Conservation (phyloP, 208 protist genomes). For the Tritrichomonas musculus region DNA sequence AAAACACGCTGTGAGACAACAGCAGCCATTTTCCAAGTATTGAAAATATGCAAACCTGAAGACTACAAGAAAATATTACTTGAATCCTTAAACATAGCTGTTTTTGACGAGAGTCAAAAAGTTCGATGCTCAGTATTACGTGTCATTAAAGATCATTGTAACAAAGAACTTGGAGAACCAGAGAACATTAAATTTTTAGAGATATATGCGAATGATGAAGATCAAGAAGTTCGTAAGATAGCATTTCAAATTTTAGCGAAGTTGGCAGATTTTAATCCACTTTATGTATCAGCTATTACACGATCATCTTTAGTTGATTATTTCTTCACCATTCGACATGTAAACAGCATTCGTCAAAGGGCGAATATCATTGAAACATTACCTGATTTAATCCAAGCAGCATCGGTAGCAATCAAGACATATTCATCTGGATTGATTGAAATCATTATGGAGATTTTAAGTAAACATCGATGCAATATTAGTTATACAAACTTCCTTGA, state of each 20-base stretch:
- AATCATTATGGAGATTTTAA: neutral
- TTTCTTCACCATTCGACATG: neutral
- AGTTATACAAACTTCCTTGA: neutral
- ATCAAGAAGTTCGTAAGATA: neutral
- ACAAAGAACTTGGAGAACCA: neutral
- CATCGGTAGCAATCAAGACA: neutral
- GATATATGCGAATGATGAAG: neutral
- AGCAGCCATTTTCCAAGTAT: neutral
- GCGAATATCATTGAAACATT: neutral
- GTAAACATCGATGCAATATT: too few species aligned
- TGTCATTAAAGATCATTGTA: neutral
- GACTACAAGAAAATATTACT: neutral
- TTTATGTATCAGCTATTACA: neutral
- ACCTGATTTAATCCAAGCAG: neutral
- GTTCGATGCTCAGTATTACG: neutral
- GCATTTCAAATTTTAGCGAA: neutral
- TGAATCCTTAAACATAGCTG: neutral
- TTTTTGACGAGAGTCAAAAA: neutral
- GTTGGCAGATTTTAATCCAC: neutral
- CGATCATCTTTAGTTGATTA: neutral
- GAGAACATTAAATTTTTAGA: slow-evolving; percentile 6
- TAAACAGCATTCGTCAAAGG: neutral
- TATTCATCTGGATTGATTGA: neutral
- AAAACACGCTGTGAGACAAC: neutral
- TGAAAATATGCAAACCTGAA: neutral